A percentile compares a stretch with the other conserved stretches of the same genome.
phyloP scores from a whole-genome alignment of 306 rosid species.

The Castanea sativa region DNA sequence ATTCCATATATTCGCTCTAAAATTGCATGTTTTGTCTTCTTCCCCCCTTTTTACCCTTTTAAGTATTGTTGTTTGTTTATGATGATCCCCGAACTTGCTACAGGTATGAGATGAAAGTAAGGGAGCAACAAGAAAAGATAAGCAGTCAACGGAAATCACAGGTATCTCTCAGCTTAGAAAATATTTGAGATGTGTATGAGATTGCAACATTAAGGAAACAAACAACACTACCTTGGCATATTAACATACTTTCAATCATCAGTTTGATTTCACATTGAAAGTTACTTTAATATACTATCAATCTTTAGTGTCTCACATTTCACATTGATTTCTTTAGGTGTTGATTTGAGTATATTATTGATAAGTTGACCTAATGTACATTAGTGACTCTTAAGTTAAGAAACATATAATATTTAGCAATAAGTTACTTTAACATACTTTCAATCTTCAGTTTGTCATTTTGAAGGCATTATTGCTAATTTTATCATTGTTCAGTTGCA shows the following conservation, averaged over 20 bases:
- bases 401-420: neutral
- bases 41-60: neutral
- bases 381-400: neutral
- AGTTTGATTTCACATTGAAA: too few species aligned
- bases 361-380: neutral
- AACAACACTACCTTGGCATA: neutral
- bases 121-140: constrained; percentile 86
- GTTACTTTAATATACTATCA: too few species aligned
- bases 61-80: constrained; percentile 10
- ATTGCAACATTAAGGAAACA: constrained; percentile 5
- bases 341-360: neutral
- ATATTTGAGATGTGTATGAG: constrained; percentile 10
- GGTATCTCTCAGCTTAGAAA: constrained; percentile 40
- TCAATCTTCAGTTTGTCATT: neutral
- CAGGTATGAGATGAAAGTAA: constrained; percentile 88
- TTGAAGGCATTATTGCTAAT: neutral
- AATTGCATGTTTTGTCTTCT: neutral
- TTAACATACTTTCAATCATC: neutral
- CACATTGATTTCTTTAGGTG: neutral
- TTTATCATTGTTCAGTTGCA: neutral
- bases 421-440: neutral
- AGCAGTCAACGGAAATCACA: constrained; percentile 80
- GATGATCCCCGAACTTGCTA: constrained; percentile 26
- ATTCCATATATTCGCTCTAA: neutral
- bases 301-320: neutral